Evolutionary conservation across 257 asterid genomes (phyloP), one percentile per base, ranked within the genome.

Genomic region (Penstemon davidsonii): DNA sequence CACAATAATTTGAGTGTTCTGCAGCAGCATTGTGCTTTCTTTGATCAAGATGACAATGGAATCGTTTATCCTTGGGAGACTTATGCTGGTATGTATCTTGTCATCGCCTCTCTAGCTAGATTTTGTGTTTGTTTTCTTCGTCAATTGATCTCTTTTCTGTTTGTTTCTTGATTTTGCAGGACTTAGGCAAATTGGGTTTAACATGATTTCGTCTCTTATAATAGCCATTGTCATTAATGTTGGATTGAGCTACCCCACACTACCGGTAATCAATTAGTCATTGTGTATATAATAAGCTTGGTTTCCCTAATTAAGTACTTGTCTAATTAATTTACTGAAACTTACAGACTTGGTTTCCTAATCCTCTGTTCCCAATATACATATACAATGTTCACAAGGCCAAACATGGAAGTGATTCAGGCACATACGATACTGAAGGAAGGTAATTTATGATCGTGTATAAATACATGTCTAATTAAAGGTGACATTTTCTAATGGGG

Each of bases 11-110:
- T 89, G 73, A 91, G 95, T 75, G 92, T 88, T 11, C 79, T 91
- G 76, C 98, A 91, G 77, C 98, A 91, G 63, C 96, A 91, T 66
- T 80, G 83, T 33, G 86, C 96, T 61, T 89, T 89, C 83, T 87
- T 91, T 42, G 94, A 91, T 69, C 98, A 84, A 75, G 91, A 89
- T 55, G 73, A 80, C 50, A 75, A 91, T 55, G 98, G 98, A 13
- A 87, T 91, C 68, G 76, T 91, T 39, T 91, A 91, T 58, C 98
- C 96, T 0, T 88, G 94, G 89, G 89, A 83, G 72, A 85, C 90
- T 46, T 76, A 73, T 44, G 57, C 80, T 5, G 84, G 84, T 80
- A 77, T 36, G 42, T 33, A 0, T 13, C 37, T 39, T 37, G 53
- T 11, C 62, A 8, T 10, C 4, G 7, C 51, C 43, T 6, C 7